Evolutionary conservation across 257 asterid species (phyloP), one percentile per base, ranked within the genome.

Genomic region (Ilex asprella): DNA sequence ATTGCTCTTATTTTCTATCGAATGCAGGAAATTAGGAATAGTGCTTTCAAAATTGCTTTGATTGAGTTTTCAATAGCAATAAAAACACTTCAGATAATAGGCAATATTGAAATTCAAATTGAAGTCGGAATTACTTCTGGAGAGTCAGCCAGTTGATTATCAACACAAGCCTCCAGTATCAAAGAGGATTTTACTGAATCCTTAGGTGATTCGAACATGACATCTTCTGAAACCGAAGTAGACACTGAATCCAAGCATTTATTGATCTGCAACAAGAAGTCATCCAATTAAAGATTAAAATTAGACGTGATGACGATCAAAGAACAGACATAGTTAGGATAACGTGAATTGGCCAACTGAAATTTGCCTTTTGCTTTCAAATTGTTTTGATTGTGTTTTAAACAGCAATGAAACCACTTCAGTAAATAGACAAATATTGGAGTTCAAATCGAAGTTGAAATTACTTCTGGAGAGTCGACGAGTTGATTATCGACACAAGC

Each of bases 231-330:
- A 21, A 59, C 67, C 32, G 78, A 73, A 14, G 73, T 54, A 29
- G 78, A 78, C 15, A 51, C 74, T 30, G 79, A 61, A 70, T 55
- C 73, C 74, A 76, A 72, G 63, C 68, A 73, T 72, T 71, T 75
- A 49, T 69, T 47, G 56, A 41, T 69, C 89, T 86, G 74, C 55
- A 11, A 21, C 27, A 21, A 21, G 27, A 21, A 21, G 1, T 12
- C 43, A 53, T 59, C 30, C 12, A 10, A 21, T 15, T 6, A 8
- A 31, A n/a, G 30, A 16, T 13, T n/a, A 3, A 29, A 39, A 12
- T 12, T 46, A 12, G 31, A 54, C 27, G 27, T 21, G 27, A 21
- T 21, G 27, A 21, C 27, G 27, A 21, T 21, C 27, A 21, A 21
- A 21, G 14, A 3, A 41, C 35, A 29, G 29, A 39, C 30, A 29